These are phyloP conservation scores for Leptographium procerum DNA, from an alignment of 2,329 filamentous ascomycete species.

Conservation along the genomic window DNA sequence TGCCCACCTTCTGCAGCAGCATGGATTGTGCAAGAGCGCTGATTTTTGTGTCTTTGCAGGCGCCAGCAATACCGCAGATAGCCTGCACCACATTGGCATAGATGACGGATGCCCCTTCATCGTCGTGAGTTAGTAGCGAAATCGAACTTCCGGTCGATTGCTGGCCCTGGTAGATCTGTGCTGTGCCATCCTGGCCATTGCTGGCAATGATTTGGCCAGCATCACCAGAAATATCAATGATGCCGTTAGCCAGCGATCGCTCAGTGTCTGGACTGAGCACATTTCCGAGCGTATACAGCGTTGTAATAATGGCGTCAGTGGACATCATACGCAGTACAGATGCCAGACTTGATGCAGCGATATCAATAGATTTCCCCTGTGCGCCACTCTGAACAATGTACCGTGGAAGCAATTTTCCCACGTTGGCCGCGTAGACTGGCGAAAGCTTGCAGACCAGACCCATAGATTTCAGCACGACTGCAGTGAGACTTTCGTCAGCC, in stretches of 20 bases:
- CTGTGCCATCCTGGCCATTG: conserved; percentile 11
- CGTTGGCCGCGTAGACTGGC: conserved; percentile 58
- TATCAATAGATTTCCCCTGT: conserved; percentile 53
- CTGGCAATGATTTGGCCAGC: conserved; percentile 15
- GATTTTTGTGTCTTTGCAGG: conserved; percentile 80
- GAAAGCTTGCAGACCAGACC: conserved; percentile 70
- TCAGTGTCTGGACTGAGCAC: conserved; percentile 67
- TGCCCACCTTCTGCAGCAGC: conserved; percentile 88
- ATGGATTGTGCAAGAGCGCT: conserved; percentile 88
- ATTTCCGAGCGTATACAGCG: conserved; percentile 92
- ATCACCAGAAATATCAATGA: conserved; percentile 34
- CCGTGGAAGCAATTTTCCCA: conserved; percentile 69
- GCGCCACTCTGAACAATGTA: conserved; percentile 80
- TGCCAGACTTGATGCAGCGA: conserved; percentile 78
- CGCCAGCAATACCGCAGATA: conserved; percentile 78
- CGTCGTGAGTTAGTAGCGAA: conserved; percentile 61
- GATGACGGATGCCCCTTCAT: conserved; percentile 66
- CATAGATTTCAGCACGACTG: conserved; percentile 68
- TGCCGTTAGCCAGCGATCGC: conserved; percentile 40
- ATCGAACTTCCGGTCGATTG: conserved; percentile 64
- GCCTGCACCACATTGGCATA: conserved; percentile 90
- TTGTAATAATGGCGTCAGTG: conserved; percentile 88
- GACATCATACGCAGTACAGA: conserved; percentile 72
- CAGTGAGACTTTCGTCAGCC: conserved; percentile 65
- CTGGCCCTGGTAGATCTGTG: conserved; percentile 39